A percentile compares a stretch with the other conserved stretches of the same genome.
Evolutionary conservation across 2,329 filamentous ascomycete species (phyloP).

Genomic region (Knufia petricola): DNA sequence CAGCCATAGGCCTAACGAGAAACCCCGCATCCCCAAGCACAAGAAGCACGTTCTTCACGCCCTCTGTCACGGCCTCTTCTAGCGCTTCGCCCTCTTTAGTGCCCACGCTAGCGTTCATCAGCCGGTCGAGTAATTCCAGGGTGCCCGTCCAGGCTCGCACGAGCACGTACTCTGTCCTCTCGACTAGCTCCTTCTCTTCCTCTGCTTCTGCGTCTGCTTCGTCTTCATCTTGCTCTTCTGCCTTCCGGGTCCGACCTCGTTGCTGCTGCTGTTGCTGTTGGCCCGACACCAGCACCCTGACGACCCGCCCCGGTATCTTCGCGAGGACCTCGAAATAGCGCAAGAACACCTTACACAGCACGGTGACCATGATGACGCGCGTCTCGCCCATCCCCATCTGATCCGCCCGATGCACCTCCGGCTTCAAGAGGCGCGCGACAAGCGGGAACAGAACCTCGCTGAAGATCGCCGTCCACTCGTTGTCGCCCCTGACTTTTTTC

Average conservation of each 20-base stretch:
- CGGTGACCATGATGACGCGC: slow-evolving; percentile 76
- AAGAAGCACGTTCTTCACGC: slow-evolving; percentile 87
- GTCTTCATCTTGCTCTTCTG: too few species aligned
- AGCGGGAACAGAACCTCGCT: slow-evolving; percentile 87
- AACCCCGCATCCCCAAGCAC: slow-evolving; percentile 90
- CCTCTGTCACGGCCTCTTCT: slow-evolving; percentile 92
- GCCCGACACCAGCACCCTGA: neutral
- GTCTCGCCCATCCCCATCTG: slow-evolving; percentile 92
- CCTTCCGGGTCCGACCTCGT: too few species aligned
- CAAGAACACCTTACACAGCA: slow-evolving; percentile 90
- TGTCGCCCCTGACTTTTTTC: slow-evolving; percentile 54
- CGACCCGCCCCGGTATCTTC: slow-evolving; percentile 24
- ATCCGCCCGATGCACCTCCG: slow-evolving; percentile 87
- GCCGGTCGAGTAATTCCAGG: slow-evolving; percentile 83
- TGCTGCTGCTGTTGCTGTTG: too few species aligned
- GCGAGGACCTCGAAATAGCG: slow-evolving; percentile 81
- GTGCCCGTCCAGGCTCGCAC: slow-evolving; percentile 70
- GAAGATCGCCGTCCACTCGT: slow-evolving; percentile 93
- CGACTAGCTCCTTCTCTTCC: neutral
- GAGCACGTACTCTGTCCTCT: slow-evolving; percentile 7
- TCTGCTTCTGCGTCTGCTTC: too few species aligned
- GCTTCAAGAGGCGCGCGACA: slow-evolving; percentile 77
- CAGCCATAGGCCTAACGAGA: slow-evolving; percentile 41
- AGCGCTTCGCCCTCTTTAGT: slow-evolving; percentile 31
- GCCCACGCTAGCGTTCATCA: slow-evolving; percentile 60